Conservation (phyloP, 768 basidiomycete genomes). For the Dioszegia hungarica region DNA sequence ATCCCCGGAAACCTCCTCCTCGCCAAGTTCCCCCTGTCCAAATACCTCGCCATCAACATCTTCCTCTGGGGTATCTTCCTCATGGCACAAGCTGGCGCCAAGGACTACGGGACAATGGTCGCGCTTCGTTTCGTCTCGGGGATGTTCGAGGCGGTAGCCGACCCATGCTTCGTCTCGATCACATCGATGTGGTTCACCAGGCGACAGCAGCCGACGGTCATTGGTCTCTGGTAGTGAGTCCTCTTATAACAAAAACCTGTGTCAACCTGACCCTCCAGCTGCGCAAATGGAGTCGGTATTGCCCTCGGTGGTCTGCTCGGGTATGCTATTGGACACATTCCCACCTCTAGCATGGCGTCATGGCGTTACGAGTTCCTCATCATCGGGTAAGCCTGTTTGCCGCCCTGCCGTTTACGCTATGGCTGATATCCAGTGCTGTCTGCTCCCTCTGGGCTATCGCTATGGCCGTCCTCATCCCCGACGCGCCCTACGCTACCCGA, state of each 20-base stretch:
- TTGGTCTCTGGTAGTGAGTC: slow-evolving; percentile 48
- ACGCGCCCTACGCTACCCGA: slow-evolving; percentile 37
- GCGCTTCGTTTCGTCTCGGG: slow-evolving; percentile 51
- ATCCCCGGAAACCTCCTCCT: slow-evolving; percentile 51
- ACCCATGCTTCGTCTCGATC: slow-evolving; percentile 47
- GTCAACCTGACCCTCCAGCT: neutral
- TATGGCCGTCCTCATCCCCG: slow-evolving; percentile 40
- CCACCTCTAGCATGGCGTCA: slow-evolving; percentile 39
- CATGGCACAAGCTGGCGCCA: slow-evolving; percentile 50
- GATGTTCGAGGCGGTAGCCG: slow-evolving; percentile 50
- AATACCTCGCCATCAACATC: slow-evolving; percentile 38
- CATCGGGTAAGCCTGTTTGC: slow-evolving; percentile 15
- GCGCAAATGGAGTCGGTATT: slow-evolving; percentile 51
- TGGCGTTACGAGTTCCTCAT: slow-evolving; percentile 49
- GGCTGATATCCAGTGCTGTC: slow-evolving; percentile 27
- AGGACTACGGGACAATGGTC: slow-evolving; percentile 48
- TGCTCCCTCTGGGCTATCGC: slow-evolving; percentile 41
- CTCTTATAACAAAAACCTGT: neutral
- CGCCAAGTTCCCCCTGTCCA: slow-evolving; percentile 35
- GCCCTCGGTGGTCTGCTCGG: slow-evolving; percentile 52
- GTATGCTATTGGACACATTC: slow-evolving; percentile 28
- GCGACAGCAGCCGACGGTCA: slow-evolving; percentile 50
- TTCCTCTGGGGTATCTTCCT: slow-evolving; percentile 51
- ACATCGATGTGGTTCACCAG: slow-evolving; percentile 52
- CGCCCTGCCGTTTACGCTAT: neutral